Evolutionary conservation across 73 alveolate genomes (phyloP), one percentile per base, ranked within the genome.

Genomic region (Diophrys sp.): DNA sequence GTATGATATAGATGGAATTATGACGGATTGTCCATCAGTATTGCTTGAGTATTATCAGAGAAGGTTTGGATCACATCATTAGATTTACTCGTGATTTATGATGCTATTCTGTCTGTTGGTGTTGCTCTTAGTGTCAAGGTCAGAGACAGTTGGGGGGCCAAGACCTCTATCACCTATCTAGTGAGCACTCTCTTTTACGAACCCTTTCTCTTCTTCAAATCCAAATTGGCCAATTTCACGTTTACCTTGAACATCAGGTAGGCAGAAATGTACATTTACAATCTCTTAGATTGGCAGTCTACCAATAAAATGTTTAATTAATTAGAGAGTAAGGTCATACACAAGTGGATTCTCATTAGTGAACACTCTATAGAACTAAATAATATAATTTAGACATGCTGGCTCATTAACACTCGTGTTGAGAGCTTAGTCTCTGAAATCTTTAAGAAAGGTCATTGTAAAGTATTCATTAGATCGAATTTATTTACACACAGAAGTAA

Each of bases 1-100:
- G 18, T 44, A 11, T 18, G n/a, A 5, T 44, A 11, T 5, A 11
- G 75, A 68, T 28, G 75, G 75, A 2, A 25, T 68, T 5, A 26
- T 26, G 55, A 68, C 75, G 24, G 75, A 68, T 29, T 11, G 24
- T 5, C 75, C 75, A 18, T 68, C 75, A 44, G 62, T 11, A 44
- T 44, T 44, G 18, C 5, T 11, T 11, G 18, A 44, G 62, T 44
- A 44, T 44, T 44, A 44, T 44, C n/a, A 44, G 18, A 11, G 18
- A 44, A 44, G 18, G 62, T 44, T 44, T 18, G 62, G 62, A 18
- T n/a, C n/a, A n/a, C n/a, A n/a, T n/a, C n/a, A n/a, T n/a, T n/a
- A n/a, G n/a, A n/a, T n/a, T n/a, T n/a, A n/a, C n/a, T n/a, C n/a
- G n/a, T n/a, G n/a, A n/a, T n/a, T n/a, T n/a, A n/a, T n/a, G n/a